A percentile compares a stretch with the other conserved stretches of the same genome.
Conservation (phyloP, 2,329 filamentous ascomycete genomes). For the Pseudophaeomoniella oleicola region DNA sequence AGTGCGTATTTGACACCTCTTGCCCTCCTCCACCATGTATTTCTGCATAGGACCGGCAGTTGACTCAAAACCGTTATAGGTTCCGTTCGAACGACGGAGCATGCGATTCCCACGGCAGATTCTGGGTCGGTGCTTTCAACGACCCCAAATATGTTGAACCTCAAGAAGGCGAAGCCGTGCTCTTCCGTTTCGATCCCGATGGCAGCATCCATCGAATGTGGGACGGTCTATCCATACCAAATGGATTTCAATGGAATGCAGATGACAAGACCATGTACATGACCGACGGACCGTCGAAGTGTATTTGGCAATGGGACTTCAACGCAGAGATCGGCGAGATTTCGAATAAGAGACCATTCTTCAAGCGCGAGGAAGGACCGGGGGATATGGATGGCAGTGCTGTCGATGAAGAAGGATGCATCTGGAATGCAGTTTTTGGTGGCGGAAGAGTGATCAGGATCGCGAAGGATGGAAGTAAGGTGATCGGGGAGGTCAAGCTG, state of each 20-base stretch:
- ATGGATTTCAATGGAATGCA: constrained; percentile 68
- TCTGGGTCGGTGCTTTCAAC: constrained; percentile 80
- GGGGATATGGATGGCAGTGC: constrained; percentile 68
- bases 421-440: constrained; percentile 83
- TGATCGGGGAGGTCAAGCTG: constrained; percentile 60
- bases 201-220: constrained; percentile 45
- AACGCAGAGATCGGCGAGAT: constrained; percentile 47
- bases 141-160: constrained; percentile 51
- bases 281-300: constrained; percentile 59
- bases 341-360: constrained; percentile 57
- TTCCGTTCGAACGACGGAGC: constrained; percentile 66
- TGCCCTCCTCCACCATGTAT: too few relatives aligned
- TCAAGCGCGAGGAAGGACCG: constrained; percentile 43
- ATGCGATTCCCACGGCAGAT: constrained; percentile 63
- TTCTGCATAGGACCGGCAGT: too few relatives aligned
- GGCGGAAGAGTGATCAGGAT: constrained; percentile 63
- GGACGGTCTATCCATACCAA: constrained; percentile 60
- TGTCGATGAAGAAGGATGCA: constrained; percentile 67
- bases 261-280: constrained; percentile 65
- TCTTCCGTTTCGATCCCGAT: constrained; percentile 57
- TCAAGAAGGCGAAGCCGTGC: constrained; percentile 40
- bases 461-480: constrained; percentile 45
- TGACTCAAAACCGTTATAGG: too few relatives aligned
- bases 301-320: constrained; percentile 65
- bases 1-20: too few relatives aligned